Percentiles rank a stretch among this genome's conserved stretches.
phyloP scores from a whole-genome alignment of 441 rosid species.

The Lepidium campestre region DNA sequence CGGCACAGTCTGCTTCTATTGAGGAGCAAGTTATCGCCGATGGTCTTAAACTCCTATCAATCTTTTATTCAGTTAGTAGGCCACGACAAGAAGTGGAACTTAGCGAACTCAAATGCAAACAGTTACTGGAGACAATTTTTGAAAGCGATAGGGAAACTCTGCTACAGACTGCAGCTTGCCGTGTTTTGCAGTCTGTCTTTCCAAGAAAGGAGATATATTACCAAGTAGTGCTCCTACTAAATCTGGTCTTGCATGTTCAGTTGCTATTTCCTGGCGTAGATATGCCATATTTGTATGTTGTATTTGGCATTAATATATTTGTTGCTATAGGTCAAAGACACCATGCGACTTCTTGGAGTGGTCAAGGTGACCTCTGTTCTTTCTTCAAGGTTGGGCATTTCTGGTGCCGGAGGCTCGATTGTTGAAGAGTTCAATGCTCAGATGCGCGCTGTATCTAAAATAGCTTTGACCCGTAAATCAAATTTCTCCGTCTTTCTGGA shows the following conservation, averaged over 20 bases:
- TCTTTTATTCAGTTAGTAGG: conserved; percentile 56
- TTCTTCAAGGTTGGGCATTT: conserved; percentile 81
- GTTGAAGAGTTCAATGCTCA: conserved; percentile 96
- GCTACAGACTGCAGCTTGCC: conserved; percentile 92
- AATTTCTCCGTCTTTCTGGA: conserved; percentile 84
- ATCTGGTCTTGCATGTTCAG: conserved; percentile 10
- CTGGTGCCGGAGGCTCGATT: conserved; percentile 80
- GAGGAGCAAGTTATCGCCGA: conserved; percentile 98
- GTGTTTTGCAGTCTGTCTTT: conserved; percentile 86
- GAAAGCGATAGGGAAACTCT: conserved; percentile 93
- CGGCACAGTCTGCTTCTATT: conserved; percentile 64
- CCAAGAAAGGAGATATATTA: conserved; percentile 81
- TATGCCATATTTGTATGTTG: conserved; percentile 4
- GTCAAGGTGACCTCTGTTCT: conserved; percentile 78
- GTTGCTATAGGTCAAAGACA: conserved; percentile 77
- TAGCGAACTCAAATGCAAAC: conserved; percentile 77
- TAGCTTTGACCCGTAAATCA: conserved; percentile 90
- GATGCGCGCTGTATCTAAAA: conserved; percentile 99
- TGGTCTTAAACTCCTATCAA: conserved; percentile 87
- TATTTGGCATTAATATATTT: conserved; percentile 18
- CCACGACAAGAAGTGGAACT: conserved; percentile 61
- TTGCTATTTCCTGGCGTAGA: neutral
- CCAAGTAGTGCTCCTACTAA: conserved; percentile 48
- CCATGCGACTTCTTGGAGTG: conserved; percentile 96
- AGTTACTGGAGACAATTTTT: conserved; percentile 72